These are phyloP conservation scores for Scheffersomyces stipitis DNA, from an alignment of 805 yeast species.

Conservation along the genomic window DNA sequence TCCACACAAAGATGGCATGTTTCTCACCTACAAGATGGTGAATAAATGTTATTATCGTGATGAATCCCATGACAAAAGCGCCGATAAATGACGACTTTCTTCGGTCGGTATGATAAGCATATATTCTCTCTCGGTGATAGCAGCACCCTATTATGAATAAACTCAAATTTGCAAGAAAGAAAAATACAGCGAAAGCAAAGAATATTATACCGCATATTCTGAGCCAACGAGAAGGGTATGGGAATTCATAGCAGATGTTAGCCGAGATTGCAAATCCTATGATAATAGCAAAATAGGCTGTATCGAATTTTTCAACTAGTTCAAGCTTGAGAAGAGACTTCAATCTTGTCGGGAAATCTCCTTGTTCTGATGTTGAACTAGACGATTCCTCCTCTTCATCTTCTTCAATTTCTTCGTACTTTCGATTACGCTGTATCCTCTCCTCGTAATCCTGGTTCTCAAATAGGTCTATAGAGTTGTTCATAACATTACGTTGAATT, in stretches of 20 bases:
- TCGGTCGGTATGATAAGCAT: slow-evolving; percentile 30
- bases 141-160: slow-evolving; percentile 43
- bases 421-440: too few relatives aligned
- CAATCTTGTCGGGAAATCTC: not conserved
- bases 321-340: not conserved
- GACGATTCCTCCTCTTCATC: not conserved
- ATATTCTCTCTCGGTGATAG: slow-evolving; percentile 23
- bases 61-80: slow-evolving; percentile 76
- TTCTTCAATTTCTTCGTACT: not conserved
- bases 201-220: slow-evolving; percentile 55
- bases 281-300: slow-evolving; percentile 65
- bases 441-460: too few relatives aligned
- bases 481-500: too few relatives aligned
- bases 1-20: slow-evolving; percentile 34
- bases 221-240: slow-evolving; percentile 64
- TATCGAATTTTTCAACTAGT: slow-evolving; percentile 31
- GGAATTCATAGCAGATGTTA: slow-evolving; percentile 59
- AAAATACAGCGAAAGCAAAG: slow-evolving; percentile 57
- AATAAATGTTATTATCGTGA: slow-evolving; percentile 62
- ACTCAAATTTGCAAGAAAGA: slow-evolving; percentile 43
- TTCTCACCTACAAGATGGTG: slow-evolving; percentile 38
- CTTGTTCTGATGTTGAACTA: not conserved
- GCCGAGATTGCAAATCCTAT: slow-evolving; percentile 86
- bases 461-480: too few relatives aligned
- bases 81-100: slow-evolving; percentile 66